phyloP scores from a whole-genome alignment of 2,329 filamentous ascomycete genomes.

The Paraphoma chrysanthemicola region DNA sequence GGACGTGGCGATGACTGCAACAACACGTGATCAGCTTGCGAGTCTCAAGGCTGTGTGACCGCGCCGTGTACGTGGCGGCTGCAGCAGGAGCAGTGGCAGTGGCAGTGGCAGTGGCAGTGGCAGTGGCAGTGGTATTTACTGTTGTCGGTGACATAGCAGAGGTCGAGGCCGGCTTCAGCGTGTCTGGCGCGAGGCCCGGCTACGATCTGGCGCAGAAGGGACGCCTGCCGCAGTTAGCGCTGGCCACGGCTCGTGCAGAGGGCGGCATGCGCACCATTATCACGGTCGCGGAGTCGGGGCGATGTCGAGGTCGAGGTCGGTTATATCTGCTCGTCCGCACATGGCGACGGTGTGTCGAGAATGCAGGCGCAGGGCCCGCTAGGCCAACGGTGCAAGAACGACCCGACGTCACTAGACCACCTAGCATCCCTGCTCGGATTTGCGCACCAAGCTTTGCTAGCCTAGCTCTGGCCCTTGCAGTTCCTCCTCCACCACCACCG shows the following conservation, averaged over 20 bases:
- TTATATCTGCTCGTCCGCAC: neutral
- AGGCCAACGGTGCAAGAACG: neutral
- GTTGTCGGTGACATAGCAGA: constrained; percentile 93
- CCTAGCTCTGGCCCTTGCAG: too few relatives aligned
- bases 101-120: constrained; percentile 47
- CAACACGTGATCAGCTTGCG: constrained; percentile 46
- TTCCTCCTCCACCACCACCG: too few relatives aligned
- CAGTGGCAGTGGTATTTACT: constrained; percentile 54
- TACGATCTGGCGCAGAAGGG: constrained; percentile 85
- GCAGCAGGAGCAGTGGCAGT: constrained; percentile 52
- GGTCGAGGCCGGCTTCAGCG: constrained; percentile 85
- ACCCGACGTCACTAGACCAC: too few relatives aligned
- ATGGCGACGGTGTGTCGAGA: neutral
- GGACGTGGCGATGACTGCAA: constrained; percentile 72
- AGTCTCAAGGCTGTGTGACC: neutral
- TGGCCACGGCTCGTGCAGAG: neutral
- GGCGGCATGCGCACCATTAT: constrained; percentile 13
- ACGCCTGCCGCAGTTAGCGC: constrained; percentile 31
- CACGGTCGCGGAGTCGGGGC: neutral
- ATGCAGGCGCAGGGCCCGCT: neutral
- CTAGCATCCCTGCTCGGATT: too few relatives aligned
- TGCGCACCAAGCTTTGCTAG: too few relatives aligned
- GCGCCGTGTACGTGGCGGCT: constrained; percentile 9
- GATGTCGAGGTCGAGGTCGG: neutral
- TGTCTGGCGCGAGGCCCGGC: constrained; percentile 85